A percentile compares a stretch with the other conserved stretches of the same genome.
phyloP scores from a whole-genome alignment of 345 rosid species.

The Balakata baccata region DNA sequence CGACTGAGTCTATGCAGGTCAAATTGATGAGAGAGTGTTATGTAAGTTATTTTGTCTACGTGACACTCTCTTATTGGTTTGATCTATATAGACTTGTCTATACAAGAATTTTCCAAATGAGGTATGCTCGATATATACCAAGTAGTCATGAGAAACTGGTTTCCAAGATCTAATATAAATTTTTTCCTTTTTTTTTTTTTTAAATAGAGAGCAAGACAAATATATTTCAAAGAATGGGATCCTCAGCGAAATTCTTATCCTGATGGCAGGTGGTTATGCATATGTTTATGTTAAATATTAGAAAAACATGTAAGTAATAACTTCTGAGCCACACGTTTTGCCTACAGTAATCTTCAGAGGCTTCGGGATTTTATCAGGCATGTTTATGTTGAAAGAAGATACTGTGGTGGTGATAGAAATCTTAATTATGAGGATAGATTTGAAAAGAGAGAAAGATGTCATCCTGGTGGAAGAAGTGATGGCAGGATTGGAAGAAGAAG shows the following conservation, averaged over 20 bases:
- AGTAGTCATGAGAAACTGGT: not conserved
- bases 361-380: slow-evolving; percentile 78
- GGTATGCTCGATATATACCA: slow-evolving; percentile 31
- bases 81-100: too few relatives aligned
- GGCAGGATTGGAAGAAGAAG: slow-evolving; percentile 52
- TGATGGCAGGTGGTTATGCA: slow-evolving; percentile 62
- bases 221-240: slow-evolving; percentile 77
- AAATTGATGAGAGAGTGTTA: too few relatives aligned
- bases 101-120: too few relatives aligned
- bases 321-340: slow-evolving; percentile 29
- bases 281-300: not conserved
- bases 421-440: slow-evolving; percentile 38
- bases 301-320: slow-evolving; percentile 13
- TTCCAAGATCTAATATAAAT: not conserved
- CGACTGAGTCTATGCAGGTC: too few relatives aligned
- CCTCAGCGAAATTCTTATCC: slow-evolving; percentile 60
- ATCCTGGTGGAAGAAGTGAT: slow-evolving; percentile 41
- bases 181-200: not conserved
- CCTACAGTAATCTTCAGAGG: slow-evolving; percentile 61
- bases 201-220: slow-evolving; percentile 65
- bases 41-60: too few relatives aligned
- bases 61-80: too few relatives aligned
- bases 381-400: slow-evolving; percentile 74
- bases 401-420: slow-evolving; percentile 47
- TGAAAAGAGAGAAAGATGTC: slow-evolving; percentile 34